Evolutionary conservation across 1,284 basidiomycete genomes (phyloP).

Genomic region (Wallemia hederae): DNA sequence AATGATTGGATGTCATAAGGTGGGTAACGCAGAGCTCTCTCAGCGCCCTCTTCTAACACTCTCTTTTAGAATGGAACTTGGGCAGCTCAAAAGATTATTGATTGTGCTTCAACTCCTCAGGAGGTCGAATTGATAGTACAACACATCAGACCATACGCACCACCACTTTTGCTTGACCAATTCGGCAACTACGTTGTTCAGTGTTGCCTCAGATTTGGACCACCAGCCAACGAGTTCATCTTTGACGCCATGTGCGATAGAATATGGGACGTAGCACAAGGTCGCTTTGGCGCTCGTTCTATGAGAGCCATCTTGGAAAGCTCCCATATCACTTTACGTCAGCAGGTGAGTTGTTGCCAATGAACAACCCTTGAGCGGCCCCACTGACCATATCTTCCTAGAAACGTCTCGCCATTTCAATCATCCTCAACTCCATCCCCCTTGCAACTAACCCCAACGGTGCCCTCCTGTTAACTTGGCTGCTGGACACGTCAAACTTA

Average conservation of each 20-base stretch:
- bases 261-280: slow-evolving; percentile 91
- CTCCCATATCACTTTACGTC: slow-evolving; percentile 48
- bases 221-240: slow-evolving; percentile 72
- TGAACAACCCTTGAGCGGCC: not conserved
- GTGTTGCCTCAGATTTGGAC: slow-evolving; percentile 72
- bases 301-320: slow-evolving; percentile 92
- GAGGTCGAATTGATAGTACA: slow-evolving; percentile 59
- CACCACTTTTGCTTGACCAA: slow-evolving; percentile 75
- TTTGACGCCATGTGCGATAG: slow-evolving; percentile 96
- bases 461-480: slow-evolving; percentile 77
- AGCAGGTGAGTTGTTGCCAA: slow-evolving; percentile 24
- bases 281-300: slow-evolving; percentile 83
- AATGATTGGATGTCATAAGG: slow-evolving; percentile 96
- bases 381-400: slow-evolving; percentile 6
- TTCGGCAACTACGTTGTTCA: slow-evolving; percentile 97
- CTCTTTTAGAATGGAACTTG: not conserved
- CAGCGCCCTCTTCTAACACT: slow-evolving; percentile 20
- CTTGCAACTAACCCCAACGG: slow-evolving; percentile 94
- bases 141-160: slow-evolving; percentile 67
- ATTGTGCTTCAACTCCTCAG: slow-evolving; percentile 66
- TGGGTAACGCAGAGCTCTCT: slow-evolving; percentile 97
- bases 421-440: slow-evolving; percentile 91
- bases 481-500: slow-evolving; percentile 75
- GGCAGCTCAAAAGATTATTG: slow-evolving; percentile 35
- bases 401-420: slow-evolving; percentile 72